phyloP scores from a whole-genome alignment of 176 grass and related monocot species.

The Elaeis guineensis region DNA sequence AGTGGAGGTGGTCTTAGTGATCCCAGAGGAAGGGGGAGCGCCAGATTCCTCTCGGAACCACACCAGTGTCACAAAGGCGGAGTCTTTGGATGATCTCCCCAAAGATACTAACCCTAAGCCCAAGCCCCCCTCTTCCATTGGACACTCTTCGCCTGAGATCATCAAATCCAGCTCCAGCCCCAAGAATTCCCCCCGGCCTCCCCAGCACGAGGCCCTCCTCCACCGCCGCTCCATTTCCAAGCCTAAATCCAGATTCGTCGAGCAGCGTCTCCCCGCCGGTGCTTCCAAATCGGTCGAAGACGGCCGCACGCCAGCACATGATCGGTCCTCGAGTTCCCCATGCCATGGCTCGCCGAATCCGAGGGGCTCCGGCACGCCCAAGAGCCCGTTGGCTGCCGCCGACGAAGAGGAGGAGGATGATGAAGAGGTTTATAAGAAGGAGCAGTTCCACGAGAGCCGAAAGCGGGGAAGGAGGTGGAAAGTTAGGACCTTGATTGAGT shows the following conservation, averaged over 20 bases:
- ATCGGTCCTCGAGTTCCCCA: neutral
- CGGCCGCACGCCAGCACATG: too few relatives aligned
- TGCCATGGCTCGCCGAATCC: neutral
- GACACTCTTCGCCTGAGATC: too few relatives aligned
- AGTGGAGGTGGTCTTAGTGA: too few relatives aligned
- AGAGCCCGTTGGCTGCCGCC: conserved; percentile 10
- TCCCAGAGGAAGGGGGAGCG: too few relatives aligned
- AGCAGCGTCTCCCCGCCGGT: neutral
- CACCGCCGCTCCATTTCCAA: neutral
- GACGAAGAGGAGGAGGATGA: conserved; percentile 48
- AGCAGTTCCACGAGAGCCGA: neutral
- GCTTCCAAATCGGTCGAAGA: neutral
- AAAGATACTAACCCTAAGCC: too few relatives aligned
- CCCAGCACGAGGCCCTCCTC: neutral
- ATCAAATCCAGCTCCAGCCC: neutral
- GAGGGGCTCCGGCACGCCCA: neutral
- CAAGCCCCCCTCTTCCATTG: too few relatives aligned
- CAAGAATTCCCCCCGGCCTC: conserved; percentile 6
- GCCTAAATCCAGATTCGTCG: conserved; percentile 13
- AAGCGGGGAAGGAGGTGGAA: conserved; percentile 34
- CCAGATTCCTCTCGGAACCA: too few relatives aligned
- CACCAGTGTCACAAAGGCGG: too few relatives aligned
- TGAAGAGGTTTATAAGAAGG: conserved; percentile 57
- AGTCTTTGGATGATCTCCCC: too few relatives aligned
- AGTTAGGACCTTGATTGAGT: conserved; percentile 29